Base-by-base conservation (phyloP, 2,329 filamentous ascomycete genomes). In the Alternaria panax region DNA sequence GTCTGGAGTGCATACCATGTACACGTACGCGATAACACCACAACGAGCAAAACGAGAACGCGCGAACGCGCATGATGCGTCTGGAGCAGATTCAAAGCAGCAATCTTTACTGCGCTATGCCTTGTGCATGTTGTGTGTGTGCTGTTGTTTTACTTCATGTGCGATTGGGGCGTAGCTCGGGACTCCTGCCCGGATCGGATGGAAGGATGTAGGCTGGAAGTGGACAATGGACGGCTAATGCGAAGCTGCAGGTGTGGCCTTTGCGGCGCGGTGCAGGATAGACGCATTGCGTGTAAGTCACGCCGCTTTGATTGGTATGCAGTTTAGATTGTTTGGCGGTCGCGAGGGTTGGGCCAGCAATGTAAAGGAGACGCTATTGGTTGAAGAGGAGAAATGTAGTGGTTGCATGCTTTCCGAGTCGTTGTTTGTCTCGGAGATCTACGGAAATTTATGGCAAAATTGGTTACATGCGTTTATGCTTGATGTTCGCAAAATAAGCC, bases 221-320 rank as follows among this genome's bases (percentile, higher is more conserved):
- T 57, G 48, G 45, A 56, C 45, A 46, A 45, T 55, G 42, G 20
- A 48, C 57, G 57, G 57, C 45, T 59, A 59, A 59, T 51, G 51
- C n/a, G n/a, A n/a, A n/a, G n/a, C 30, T 55, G 32, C 45, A 42
- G 25, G 22, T 30, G 32, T 28, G 36, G 34, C 27, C 27, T 27
- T 27, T 36, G 43, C 28, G 34, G 42, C 51, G 51, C 36, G 34
- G 51, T 43, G 51, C 43, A 55, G 51, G 20, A 46, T 30, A 45
- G 36, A 51, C 51, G 57, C 57, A 51, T 59, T 42, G 30, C 24
- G 18, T 51, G 25, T 30, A 59, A 43, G 57, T 56, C 57, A 59
- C 57, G 51, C 52, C 30, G 57, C 45, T 40, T 34, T 56, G 46
- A n/a, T 30, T 27, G 42, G 57, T 38, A 56, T 59, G 32, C 52